These are phyloP conservation scores for Talaromyces stipitatus DNA, from an alignment of 495 filamentous ascomycete species.

Conservation along the genomic window DNA sequence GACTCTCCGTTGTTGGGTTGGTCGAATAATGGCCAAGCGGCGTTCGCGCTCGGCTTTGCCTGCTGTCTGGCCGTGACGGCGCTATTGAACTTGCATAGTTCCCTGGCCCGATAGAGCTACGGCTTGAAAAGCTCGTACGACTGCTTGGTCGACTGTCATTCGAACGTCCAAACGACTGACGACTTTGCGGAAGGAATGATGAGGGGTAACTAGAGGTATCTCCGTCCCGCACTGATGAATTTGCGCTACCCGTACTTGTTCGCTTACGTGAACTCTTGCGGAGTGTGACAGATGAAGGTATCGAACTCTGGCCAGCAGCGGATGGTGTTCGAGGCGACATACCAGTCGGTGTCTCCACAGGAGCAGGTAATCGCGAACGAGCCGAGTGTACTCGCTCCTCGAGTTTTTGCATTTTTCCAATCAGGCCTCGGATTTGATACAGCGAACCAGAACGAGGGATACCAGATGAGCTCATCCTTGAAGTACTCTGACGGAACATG, in stretches of 20 bases:
- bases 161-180: slow-evolving; percentile 44
- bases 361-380: slow-evolving; percentile 81
- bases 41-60: slow-evolving; percentile 60
- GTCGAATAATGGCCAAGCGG: slow-evolving; percentile 46
- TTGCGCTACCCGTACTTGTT: slow-evolving; percentile 50
- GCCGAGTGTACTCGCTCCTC: slow-evolving; percentile 92
- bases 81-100: slow-evolving; percentile 24
- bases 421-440: slow-evolving; percentile 84
- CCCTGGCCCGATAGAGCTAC: slow-evolving; percentile 36
- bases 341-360: slow-evolving; percentile 71
- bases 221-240: slow-evolving; percentile 46
- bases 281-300: slow-evolving; percentile 72
- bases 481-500: slow-evolving; percentile 27
- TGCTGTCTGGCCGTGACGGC: slow-evolving; percentile 51
- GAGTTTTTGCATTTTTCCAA: slow-evolving; percentile 92
- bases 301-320: slow-evolving; percentile 41
- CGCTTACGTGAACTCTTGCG: slow-evolving; percentile 64
- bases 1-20: slow-evolving; percentile 36
- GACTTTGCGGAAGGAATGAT: slow-evolving; percentile 34
- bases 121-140: slow-evolving; percentile 36
- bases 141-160: slow-evolving; percentile 42
- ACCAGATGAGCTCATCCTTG: slow-evolving; percentile 24
- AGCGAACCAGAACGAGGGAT: slow-evolving; percentile 79
- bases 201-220: slow-evolving; percentile 35
- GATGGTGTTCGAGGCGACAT: slow-evolving; percentile 61